Evolutionary conservation across 495 filamentous ascomycete species (phyloP).

Genomic region (Hypoxylon trugodes): DNA sequence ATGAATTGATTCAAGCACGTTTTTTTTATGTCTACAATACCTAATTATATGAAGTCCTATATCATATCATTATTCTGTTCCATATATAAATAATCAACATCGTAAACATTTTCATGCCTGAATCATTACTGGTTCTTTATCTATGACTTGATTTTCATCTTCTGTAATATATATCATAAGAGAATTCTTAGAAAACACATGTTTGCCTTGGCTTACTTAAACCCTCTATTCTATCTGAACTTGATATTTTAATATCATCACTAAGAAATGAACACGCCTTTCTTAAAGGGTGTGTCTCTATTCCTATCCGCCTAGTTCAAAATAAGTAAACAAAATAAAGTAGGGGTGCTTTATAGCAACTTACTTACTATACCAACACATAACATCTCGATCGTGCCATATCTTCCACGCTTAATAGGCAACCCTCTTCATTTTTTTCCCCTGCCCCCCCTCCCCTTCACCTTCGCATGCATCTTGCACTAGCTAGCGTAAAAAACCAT

Average conservation of each 20-base stretch:
- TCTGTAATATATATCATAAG: constrained; percentile 8
- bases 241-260: too few species aligned
- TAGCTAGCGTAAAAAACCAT: constrained; percentile 29
- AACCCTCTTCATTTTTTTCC: neutral
- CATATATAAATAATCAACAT: neutral
- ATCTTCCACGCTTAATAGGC: neutral
- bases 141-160: constrained; percentile 14
- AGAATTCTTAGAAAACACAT: neutral
- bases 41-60: constrained; percentile 12
- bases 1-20: constrained; percentile 15
- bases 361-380: neutral
- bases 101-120: too few species aligned
- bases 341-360: neutral
- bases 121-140: too few species aligned
- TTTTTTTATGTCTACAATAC: constrained; percentile 11
- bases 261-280: neutral
- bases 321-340: neutral
- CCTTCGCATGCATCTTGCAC: constrained; percentile 25
- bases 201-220: neutral
- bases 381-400: constrained; percentile 22
- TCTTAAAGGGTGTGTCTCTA: neutral
- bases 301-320: too few species aligned
- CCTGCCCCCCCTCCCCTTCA: too few species aligned
- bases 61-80: neutral
- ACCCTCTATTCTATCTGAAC: neutral